Evolutionary conservation across 1,284 basidiomycete species (phyloP), one percentile per base, ranked within the genome.

Genomic region (Ceraceosorus guamensis): DNA sequence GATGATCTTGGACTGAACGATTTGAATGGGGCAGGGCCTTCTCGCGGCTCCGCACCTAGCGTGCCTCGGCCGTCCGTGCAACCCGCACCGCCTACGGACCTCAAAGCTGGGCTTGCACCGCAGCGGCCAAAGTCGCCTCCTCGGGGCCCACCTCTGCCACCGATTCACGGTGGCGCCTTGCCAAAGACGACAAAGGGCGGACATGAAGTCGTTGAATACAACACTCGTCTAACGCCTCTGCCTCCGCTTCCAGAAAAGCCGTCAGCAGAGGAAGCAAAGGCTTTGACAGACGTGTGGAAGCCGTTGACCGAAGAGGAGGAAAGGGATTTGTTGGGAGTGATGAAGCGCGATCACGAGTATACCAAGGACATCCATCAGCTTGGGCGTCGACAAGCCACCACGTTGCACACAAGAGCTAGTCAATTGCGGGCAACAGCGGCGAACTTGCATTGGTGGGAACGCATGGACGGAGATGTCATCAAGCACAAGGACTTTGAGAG

Each of bases 211-310:
- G 84, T 85, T 71, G 81, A 82, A 31, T 79, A 80, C 37, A 82
- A 84, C 51, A 89, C 87, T 5, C 80, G 80, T 16, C 80, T 89
- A 50, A 82, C 83, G 7, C 77, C 82, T 52, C 81, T 90, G 2
- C 85, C 87, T 3, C 79, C 84, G 45, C 61, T 13, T 49, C 46
- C 32, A 47, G 8, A 18, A 37, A 78, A 79, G 16, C 45, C 6
- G 16, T 16, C 34, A n/a, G 10, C 30, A 13, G 49, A 33, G 7
- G 33, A 50, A 13, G 41, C 16, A n/a, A 16, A 43, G 7, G 6
- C n/a, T n/a, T 32, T 34, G n/a, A 45, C n/a, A 7, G 48, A 50
- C 5, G 24, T 52, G 8, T 73, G 67, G 67, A 59, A 54, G n/a
- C 61, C 80, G 0, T 77, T 91, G 37, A 68, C 73, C 0, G 76